Base-by-base conservation (phyloP, 768 basidiomycete genomes). In the Tremella mesenterica region DNA sequence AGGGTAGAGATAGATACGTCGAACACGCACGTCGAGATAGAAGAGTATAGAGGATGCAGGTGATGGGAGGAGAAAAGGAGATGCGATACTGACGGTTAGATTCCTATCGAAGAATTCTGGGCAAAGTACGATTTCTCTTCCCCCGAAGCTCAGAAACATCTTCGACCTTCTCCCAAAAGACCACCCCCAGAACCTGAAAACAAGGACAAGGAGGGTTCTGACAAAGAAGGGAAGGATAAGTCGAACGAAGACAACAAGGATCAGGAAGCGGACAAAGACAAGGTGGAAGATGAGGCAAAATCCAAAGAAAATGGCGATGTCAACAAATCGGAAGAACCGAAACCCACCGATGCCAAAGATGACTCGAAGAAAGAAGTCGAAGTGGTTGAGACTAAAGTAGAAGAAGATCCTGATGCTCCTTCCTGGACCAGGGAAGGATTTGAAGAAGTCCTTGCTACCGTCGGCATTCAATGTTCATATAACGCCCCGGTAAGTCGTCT, bases 391-490 rank as follows among this genome's bases (percentile, higher is more conserved):
- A 45, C 12, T 10, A 44, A 12, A 21, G 43, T 44, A 13, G 30
- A 46, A 10, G 28, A 48, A 48, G 21, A 23, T 10, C 12, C 3
- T 30, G 29, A 18, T 20, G 38, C 18, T 43, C 39, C 41, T 8
- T 48, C 48, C 20, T 63, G 61, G 61, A 63, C 58, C 1, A 14
- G 49, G 18, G 55, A 56, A 33, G 61, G 61, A 9, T 39, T 63
- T 14, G 61, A 63, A 36, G 52, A 59, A 23, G 36, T 60, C 38
- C 56, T 69, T 16, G 57, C 64, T 3, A 64, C 64, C 3, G 58
- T 65, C 30, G 67, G 67, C 7, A 41, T 69, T 25, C 62, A 65
- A 30, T 69, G 67, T 41, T 36, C 36, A 7, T 69, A 65, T 53
- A 65, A 69, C 27, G 54, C 54, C 20, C 43, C 59, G 33, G 67